Evolutionary conservation across 306 rosid species (phyloP).

Genomic region (Pyrus bretschneideri): DNA sequence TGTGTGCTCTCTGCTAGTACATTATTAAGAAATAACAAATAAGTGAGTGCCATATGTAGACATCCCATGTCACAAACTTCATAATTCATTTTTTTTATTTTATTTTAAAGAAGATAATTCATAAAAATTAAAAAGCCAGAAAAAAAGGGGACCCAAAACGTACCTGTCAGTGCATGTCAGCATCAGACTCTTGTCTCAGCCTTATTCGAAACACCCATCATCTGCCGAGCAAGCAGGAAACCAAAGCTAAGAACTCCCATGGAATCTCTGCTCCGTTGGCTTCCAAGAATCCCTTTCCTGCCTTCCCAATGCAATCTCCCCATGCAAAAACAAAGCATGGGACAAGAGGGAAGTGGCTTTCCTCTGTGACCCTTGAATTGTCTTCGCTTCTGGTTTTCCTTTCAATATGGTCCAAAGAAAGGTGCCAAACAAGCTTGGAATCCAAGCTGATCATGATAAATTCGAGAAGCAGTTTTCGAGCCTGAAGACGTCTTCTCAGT

Average conservation of each 20-base stretch:
- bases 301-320: slow-evolving; percentile 22
- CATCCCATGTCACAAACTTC: slow-evolving; percentile 7
- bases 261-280: slow-evolving; percentile 47
- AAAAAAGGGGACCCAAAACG: slow-evolving; percentile 22
- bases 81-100: neutral
- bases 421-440: slow-evolving; percentile 52
- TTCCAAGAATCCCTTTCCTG: slow-evolving; percentile 36
- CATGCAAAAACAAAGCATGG: slow-evolving; percentile 14
- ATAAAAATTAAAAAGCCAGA: slow-evolving; percentile 17
- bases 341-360: slow-evolving; percentile 19
- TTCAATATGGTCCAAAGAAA: slow-evolving; percentile 80
- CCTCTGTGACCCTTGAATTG: slow-evolving; percentile 31
- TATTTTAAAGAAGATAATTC: neutral
- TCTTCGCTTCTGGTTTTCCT: slow-evolving; percentile 22
- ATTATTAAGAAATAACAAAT: neutral
- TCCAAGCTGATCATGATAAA: slow-evolving; percentile 56
- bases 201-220: slow-evolving; percentile 37
- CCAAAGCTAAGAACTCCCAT: slow-evolving; percentile 34
- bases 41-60: slow-evolving; percentile 15
- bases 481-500: slow-evolving; percentile 43
- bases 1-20: neutral
- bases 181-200: slow-evolving; percentile 37
- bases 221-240: slow-evolving; percentile 28
- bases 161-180: slow-evolving; percentile 44
- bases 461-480: slow-evolving; percentile 41